Conservation (phyloP, 179 eudicot genomes). For the Beta macrorhiza region DNA sequence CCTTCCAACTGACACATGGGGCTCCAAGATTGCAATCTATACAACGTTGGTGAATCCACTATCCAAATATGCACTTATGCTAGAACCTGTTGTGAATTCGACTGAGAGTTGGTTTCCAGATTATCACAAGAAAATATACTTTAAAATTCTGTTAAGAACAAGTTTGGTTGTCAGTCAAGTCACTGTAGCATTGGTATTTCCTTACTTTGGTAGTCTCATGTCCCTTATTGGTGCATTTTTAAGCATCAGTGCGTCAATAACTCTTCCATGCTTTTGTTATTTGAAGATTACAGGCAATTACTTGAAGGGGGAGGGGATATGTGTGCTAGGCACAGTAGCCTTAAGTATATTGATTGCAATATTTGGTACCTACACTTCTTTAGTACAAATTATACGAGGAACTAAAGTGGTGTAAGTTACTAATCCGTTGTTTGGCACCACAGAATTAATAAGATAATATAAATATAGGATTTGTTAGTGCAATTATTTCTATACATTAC, state of each 20-base stretch:
- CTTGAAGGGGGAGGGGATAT: constrained; percentile 32
- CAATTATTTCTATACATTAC: too few species aligned
- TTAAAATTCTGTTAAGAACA: constrained; percentile 46
- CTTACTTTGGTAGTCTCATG: constrained; percentile 65
- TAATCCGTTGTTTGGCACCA: neutral
- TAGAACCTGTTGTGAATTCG: constrained; percentile 59
- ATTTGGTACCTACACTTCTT: constrained; percentile 53
- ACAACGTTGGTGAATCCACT: constrained; percentile 70
- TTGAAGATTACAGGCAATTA: constrained; percentile 55
- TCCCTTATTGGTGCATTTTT: constrained; percentile 78
- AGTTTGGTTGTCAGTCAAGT: constrained; percentile 52
- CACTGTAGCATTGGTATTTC: constrained; percentile 54
- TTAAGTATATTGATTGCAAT: constrained; percentile 42
- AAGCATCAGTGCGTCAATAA: constrained; percentile 58
- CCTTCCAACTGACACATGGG: constrained; percentile 49
- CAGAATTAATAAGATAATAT: too few species aligned
- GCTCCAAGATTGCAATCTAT: constrained; percentile 67
- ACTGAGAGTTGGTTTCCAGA: constrained; percentile 48
- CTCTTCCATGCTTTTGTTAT: constrained; percentile 72
- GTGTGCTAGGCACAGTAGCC: constrained; percentile 34
- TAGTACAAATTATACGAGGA: constrained; percentile 38
- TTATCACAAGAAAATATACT: constrained; percentile 25
- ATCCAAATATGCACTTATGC: constrained; percentile 71
- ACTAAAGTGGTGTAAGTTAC: constrained; percentile 7
- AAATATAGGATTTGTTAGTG: too few species aligned